Evolutionary conservation across 2,329 filamentous ascomycete species (phyloP).

Genomic region (Ceratocystis huliohia): DNA sequence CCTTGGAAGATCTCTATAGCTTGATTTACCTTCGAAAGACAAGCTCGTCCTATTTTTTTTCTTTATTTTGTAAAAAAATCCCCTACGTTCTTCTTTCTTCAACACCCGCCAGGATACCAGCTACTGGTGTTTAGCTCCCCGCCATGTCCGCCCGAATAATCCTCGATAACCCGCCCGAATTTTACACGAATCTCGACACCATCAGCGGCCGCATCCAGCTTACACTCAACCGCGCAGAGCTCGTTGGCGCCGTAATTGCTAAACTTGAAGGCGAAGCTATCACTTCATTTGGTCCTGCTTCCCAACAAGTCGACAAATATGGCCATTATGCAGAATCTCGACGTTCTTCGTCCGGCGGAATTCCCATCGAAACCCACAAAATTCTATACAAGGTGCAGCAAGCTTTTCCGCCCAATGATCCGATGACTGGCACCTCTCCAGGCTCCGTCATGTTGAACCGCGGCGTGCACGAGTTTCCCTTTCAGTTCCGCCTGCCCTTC

Average conservation of each 20-base stretch:
- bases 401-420: constrained; percentile 53
- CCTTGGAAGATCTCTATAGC: neutral
- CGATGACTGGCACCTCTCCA: constrained; percentile 31
- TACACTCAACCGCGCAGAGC: constrained; percentile 50
- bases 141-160: constrained; percentile 54
- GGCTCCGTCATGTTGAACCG: constrained; percentile 48
- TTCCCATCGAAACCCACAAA: constrained; percentile 51
- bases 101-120: neutral
- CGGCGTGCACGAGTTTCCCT: constrained; percentile 64
- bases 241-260: constrained; percentile 60
- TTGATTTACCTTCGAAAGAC: neutral
- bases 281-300: constrained; percentile 44
- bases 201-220: constrained; percentile 51
- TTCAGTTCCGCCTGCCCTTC: constrained; percentile 63
- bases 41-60: neutral
- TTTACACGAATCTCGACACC: constrained; percentile 69
- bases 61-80: neutral
- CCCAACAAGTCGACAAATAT: constrained; percentile 27
- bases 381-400: constrained; percentile 62
- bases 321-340: constrained; percentile 27
- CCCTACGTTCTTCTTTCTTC: neutral
- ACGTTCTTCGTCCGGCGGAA: constrained; percentile 23
- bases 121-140: constrained; percentile 6
- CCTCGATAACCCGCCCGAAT: constrained; percentile 53
- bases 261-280: constrained; percentile 72